Evolutionary conservation across 257 asterid genomes (phyloP), one percentile per base, ranked within the genome.

Genomic region (Nicotiana sylvestris): DNA sequence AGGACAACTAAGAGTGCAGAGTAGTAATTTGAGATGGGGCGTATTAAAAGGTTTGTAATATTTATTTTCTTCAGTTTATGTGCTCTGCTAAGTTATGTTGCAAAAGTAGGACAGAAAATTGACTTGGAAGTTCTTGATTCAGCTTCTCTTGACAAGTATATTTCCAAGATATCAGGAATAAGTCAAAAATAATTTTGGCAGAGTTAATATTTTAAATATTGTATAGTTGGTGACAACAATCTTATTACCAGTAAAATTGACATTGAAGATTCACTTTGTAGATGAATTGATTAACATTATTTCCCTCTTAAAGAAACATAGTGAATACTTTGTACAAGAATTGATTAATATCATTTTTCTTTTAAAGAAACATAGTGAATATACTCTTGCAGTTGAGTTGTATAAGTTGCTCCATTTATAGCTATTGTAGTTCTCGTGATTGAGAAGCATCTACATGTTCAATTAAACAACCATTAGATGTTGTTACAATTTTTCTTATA

Each of bases 221-320:
- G 21, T 21, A 21, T 21, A 21, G 21, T 21, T 21, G 21, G 21
- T 21, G 21, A 21, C 21, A 21, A 21, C 21, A 21, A 21, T 21
- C 21, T 21, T 21, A 21, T 21, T 21, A 21, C 21, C 21, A 21
- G 21, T 21, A 21, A 21, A 21, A 21, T 21, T 21, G 98, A 83
- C 94, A 96, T 62, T 88, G 92, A 32, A 92, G 91, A 76, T 89
- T 92, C 84, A 96, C 97, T 33, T 88, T 95, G 80, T 95, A 95
- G 96, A 92, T 43, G 5, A 49, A 67, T 67, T 35, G 76, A 67
- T 33, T 6, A 11, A 32, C 33, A 35, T 35, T 53, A 67, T 67
- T 67, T 66, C 10, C 21, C 76, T 27, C 76, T 66, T 33, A 35
- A 16, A 17, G 53, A 67, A 67, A 67, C 76, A 67, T 69, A 69